A percentile compares a stretch with the other conserved stretches of the same genome.
Evolutionary conservation across 176 grass and related monocot species (phyloP).

Genomic region (Hordeum marinum): DNA sequence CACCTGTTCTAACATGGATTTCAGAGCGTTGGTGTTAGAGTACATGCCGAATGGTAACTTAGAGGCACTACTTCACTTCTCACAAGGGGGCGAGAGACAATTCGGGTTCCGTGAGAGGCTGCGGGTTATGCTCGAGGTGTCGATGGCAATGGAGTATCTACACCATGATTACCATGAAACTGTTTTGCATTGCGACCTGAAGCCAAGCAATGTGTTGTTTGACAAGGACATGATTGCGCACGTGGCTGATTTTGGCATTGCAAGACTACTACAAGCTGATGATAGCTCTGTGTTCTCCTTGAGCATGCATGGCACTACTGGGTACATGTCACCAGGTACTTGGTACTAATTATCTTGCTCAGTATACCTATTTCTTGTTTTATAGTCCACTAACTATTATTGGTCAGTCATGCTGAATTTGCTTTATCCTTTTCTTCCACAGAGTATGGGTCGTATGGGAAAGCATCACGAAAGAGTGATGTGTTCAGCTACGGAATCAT

Average conservation of each 20-base stretch:
- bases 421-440: background rate
- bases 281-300: background rate
- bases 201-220: constrained; percentile 1
- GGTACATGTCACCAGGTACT: background rate
- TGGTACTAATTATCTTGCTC: background rate
- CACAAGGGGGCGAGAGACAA: background rate
- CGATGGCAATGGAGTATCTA: background rate
- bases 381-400: background rate
- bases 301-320: background rate
- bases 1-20: background rate
- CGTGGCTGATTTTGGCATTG: background rate
- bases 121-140: background rate
- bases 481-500: background rate
- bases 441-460: background rate
- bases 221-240: background rate
- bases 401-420: background rate
- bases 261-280: background rate
- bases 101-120: background rate
- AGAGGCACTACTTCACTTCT: background rate
- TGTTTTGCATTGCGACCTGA: background rate
- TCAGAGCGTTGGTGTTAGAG: background rate
- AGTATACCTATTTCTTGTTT: background rate
- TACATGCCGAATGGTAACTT: background rate
- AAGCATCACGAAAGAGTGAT: background rate
- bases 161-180: background rate